phyloP scores from a whole-genome alignment of 441 rosid genomes.

The Erodium moschatum region DNA sequence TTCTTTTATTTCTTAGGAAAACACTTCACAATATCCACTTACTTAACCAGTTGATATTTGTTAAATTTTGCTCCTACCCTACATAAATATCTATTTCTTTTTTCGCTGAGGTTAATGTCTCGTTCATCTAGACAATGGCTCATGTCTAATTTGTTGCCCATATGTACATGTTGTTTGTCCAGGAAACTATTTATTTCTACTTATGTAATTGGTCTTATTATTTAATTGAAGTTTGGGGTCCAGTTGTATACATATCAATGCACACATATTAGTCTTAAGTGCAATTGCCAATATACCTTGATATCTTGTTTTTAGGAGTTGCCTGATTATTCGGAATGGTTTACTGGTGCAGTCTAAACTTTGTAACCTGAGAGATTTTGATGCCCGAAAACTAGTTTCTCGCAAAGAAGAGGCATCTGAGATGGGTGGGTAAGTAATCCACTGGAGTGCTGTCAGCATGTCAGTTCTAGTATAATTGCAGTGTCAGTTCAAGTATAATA shows the following conservation, averaged over 20 bases:
- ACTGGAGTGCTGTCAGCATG: constrained; percentile 5
- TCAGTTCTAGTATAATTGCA: not conserved
- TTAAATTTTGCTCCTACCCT: not conserved
- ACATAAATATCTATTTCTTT: not conserved
- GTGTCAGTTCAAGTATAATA: not conserved
- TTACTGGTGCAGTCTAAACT: constrained; percentile 57
- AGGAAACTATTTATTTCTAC: not conserved
- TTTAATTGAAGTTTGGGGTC: not conserved
- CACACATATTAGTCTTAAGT: not conserved
- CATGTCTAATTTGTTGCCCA: constrained; percentile 1
- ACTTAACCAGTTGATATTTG: not conserved
- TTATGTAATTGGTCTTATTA: not conserved
- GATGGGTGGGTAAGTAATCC: constrained; percentile 80
- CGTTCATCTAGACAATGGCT: not conserved
- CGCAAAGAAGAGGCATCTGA: constrained; percentile 76
- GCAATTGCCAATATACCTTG: not conserved
- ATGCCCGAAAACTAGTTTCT: constrained; percentile 44
- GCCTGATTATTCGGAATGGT: constrained; percentile 16
- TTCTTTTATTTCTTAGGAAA: not conserved
- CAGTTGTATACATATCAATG: not conserved
- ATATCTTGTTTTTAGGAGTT: constrained; percentile 8
- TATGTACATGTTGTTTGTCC: not conserved
- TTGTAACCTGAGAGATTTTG: constrained; percentile 63
- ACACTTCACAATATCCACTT: not conserved
- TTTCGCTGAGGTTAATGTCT: not conserved